phyloP scores from a whole-genome alignment of 2,329 filamentous ascomycete species.

The Peltaster fructicola region DNA sequence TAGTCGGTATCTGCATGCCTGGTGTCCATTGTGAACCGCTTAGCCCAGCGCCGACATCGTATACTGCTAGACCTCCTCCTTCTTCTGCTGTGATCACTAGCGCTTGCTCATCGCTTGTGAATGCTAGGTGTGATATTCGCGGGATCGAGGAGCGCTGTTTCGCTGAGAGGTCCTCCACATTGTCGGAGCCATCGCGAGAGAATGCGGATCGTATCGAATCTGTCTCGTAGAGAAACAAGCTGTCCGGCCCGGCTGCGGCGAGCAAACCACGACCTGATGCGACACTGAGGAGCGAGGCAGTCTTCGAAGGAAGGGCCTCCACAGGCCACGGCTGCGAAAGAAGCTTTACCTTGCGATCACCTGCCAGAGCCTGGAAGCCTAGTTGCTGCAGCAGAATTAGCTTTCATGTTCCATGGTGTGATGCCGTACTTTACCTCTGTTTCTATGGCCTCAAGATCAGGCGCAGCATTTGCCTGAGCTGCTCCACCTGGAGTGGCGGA shows the following conservation, averaged over 20 bases:
- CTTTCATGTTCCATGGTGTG: constrained; percentile 9
- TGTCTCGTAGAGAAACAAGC: constrained; percentile 58
- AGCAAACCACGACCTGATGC: constrained; percentile 65
- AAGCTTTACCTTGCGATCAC: constrained; percentile 65
- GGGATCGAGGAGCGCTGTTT: constrained; percentile 56
- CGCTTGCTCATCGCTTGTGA: constrained; percentile 76
- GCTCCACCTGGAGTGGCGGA: constrained; percentile 1
- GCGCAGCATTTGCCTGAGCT: constrained; percentile 8
- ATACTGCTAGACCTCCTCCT: constrained; percentile 68
- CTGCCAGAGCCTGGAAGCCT: constrained; percentile 63
- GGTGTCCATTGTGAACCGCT: constrained; percentile 49
- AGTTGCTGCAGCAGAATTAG: too few species aligned
- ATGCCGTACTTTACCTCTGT: too few species aligned
- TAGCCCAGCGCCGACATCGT: constrained; percentile 52
- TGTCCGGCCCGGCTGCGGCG: constrained; percentile 72
- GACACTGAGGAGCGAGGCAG: constrained; percentile 67
- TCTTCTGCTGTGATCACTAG: constrained; percentile 67
- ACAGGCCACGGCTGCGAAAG: constrained; percentile 61
- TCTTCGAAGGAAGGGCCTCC: constrained; percentile 51
- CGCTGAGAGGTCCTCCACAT: constrained; percentile 40
- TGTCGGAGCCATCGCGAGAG: constrained; percentile 30
- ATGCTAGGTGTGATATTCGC: constrained; percentile 72
- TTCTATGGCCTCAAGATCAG: constrained; percentile 58
- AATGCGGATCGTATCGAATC: constrained; percentile 64
- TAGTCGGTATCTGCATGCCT: constrained; percentile 59